phyloP scores from a whole-genome alignment of 352 stramenopile species.

The Globisporangium okanoganense region DNA sequence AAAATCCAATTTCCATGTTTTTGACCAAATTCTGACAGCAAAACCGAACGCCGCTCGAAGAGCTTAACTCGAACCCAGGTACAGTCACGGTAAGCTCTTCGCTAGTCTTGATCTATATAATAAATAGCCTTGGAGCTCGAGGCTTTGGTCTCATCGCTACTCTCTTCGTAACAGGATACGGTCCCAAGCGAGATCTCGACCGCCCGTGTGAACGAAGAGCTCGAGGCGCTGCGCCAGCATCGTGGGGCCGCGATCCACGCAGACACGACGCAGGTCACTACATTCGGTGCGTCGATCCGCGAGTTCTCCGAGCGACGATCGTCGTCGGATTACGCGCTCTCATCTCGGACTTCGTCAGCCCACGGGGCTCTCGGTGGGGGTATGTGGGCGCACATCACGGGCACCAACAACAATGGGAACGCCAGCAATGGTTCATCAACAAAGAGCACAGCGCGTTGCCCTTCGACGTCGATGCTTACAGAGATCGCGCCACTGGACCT shows the following conservation, averaged over 20 bases:
- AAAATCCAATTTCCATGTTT: neutral
- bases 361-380: neutral
- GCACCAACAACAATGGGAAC: neutral
- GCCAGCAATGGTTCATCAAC: neutral
- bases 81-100: constrained; percentile 25
- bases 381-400: constrained; percentile 15
- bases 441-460: neutral
- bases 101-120: neutral
- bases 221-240: constrained; percentile 9
- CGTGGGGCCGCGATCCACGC: neutral
- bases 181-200: constrained; percentile 12
- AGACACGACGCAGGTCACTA: constrained; percentile 11
- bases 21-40: constrained; percentile 25
- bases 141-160: too few relatives aligned
- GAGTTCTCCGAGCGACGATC: constrained; percentile 11
- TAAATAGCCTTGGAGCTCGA: too few relatives aligned
- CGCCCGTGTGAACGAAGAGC: constrained; percentile 15
- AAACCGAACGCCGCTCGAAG: constrained; percentile 64
- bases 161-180: constrained; percentile 5
- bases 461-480: neutral
- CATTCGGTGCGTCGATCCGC: constrained; percentile 8
- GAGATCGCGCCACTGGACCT: constrained; percentile 15
- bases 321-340: constrained; percentile 10
- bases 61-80: constrained; percentile 33
- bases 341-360: constrained; percentile 10